Evolutionary conservation across 192 early-diverging fungal genomes (phyloP).

Genomic region (Haplosporangium gracile): DNA sequence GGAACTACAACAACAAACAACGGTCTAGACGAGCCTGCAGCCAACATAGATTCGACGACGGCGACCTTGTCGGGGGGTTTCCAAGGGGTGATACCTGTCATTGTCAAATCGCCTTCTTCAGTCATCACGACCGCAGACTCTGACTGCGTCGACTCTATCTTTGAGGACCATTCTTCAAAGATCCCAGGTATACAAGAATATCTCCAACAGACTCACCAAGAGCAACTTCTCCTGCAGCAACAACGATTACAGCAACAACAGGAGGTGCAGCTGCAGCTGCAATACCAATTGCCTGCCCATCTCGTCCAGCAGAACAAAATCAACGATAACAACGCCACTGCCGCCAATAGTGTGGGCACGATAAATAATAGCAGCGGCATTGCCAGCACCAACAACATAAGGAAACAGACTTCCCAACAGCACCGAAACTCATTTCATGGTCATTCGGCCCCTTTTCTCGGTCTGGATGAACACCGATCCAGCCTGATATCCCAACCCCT

Average conservation of each 20-base stretch:
- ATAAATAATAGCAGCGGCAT: not conserved
- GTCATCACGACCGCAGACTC: conserved; percentile 48
- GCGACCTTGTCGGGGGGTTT: conserved; percentile 2
- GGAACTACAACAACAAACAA: not conserved
- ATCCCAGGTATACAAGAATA: conserved; percentile 43
- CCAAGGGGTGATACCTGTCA: conserved; percentile 41
- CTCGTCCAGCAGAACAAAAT: not conserved
- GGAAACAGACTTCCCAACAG: conserved; percentile 7
- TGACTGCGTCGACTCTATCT: conserved; percentile 34
- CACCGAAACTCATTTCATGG: conserved; percentile 45
- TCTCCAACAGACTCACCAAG: conserved; percentile 39
- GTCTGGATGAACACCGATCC: conserved; percentile 14
- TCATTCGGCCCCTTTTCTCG: conserved; percentile 21
- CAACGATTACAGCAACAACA: conserved; percentile 23
- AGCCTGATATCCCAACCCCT: conserved; percentile 3
- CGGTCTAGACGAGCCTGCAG: not conserved
- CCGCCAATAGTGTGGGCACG: not conserved
- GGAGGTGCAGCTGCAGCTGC: conserved; percentile 22
- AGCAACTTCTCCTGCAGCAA: conserved; percentile 32
- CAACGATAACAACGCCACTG: not conserved
- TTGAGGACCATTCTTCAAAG: conserved; percentile 23
- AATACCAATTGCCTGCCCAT: conserved; percentile 39
- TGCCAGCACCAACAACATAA: not conserved
- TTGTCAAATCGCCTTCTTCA: conserved; percentile 46
- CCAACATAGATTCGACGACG: not conserved